A percentile compares a stretch with the other conserved stretches of the same genome.
These are phyloP conservation scores for Cladorrhinum sp. DNA, from an alignment of 2,329 filamentous ascomycete species.

Conservation along the genomic window DNA sequence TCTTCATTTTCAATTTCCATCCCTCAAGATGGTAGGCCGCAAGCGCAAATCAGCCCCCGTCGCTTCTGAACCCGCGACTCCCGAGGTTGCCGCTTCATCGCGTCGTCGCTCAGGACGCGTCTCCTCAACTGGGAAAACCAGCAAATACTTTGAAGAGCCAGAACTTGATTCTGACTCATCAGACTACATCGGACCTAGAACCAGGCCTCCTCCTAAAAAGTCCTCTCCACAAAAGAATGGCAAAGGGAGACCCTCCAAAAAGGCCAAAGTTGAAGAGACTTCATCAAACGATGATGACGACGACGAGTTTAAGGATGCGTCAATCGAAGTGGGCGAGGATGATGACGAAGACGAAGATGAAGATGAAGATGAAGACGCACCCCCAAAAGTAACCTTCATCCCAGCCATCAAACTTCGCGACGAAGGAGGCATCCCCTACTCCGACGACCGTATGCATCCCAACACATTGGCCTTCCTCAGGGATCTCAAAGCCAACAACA, in stretches of 20 bases:
- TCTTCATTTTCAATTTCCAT: neutral
- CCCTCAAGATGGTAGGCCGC: conserved; percentile 36
- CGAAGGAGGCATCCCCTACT: conserved; percentile 45
- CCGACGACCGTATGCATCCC: conserved; percentile 51
- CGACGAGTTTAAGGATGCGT: conserved; percentile 25
- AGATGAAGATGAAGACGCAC: conserved; percentile 36
- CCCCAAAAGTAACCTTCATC: conserved; percentile 39
- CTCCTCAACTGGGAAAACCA: conserved; percentile 44
- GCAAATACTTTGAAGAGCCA: conserved; percentile 47
- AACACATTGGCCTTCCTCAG: conserved; percentile 58
- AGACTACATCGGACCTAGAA: neutral
- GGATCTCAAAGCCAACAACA: conserved; percentile 59
- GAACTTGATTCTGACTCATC: conserved; percentile 29
- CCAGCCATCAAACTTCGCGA: conserved; percentile 42
- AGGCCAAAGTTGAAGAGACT: conserved; percentile 10
- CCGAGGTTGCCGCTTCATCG: conserved; percentile 26
- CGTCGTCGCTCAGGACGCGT: conserved; percentile 49
- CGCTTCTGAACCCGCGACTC: conserved; percentile 27
- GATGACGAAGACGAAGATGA: conserved; percentile 30
- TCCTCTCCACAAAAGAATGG: conserved; percentile 5
- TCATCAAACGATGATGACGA: conserved; percentile 20
- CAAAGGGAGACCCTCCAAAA: conserved; percentile 15
- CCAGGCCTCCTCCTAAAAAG: neutral
- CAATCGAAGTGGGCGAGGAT: conserved; percentile 17
- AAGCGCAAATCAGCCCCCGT: conserved; percentile 34